These are phyloP conservation scores for Vicia villosa DNA, from an alignment of 306 rosid species.

Conservation along the genomic window DNA sequence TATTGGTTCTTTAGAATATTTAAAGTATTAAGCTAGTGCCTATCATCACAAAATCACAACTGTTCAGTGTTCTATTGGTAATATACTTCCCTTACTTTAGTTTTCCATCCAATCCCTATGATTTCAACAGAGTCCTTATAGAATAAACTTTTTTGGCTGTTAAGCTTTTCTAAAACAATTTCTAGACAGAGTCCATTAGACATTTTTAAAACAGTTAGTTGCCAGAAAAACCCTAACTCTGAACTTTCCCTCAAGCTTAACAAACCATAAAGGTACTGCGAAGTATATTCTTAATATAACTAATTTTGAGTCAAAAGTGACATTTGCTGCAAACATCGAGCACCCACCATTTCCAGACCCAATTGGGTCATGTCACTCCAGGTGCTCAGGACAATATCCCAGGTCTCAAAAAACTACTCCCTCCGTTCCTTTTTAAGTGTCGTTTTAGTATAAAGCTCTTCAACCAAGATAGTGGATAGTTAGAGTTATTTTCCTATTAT, in stretches of 20 bases:
- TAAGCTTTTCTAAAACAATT: slow-evolving; percentile 9
- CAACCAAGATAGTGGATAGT: too few relatives aligned
- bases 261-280: background rate
- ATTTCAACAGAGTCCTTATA: background rate
- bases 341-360: too few relatives aligned
- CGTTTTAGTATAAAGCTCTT: too few relatives aligned
- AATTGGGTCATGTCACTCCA: too few relatives aligned
- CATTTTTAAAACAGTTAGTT: background rate
- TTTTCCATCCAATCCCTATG: background rate
- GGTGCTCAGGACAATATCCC: too few relatives aligned
- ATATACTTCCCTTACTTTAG: background rate
- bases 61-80: background rate
- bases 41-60: background rate
- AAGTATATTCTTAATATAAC: background rate
- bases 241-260: background rate
- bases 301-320: background rate
- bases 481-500: too few relatives aligned
- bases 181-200: background rate
- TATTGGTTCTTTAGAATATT: too few relatives aligned
- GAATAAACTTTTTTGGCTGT: background rate
- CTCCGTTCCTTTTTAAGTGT: too few relatives aligned
- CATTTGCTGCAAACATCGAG: too few relatives aligned
- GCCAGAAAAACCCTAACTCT: background rate
- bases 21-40: background rate
- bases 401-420: too few relatives aligned